These are phyloP conservation scores for Plantago ovata DNA, from an alignment of 257 asterid species.

Conservation along the genomic window DNA sequence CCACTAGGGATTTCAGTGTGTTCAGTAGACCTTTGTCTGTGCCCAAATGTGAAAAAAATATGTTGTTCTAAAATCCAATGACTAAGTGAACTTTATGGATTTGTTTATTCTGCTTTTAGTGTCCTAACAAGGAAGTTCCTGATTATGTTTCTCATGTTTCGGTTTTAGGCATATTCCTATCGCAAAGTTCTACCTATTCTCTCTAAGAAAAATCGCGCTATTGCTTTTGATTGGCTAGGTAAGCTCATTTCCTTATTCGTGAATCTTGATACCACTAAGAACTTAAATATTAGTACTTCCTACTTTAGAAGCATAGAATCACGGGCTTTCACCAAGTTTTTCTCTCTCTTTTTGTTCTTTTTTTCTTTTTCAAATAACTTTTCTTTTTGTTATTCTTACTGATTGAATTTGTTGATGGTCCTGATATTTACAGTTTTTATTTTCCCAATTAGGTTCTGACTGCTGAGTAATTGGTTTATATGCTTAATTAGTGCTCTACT, in stretches of 20 bases:
- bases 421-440: neutral
- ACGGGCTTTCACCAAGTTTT: no score
- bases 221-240: constrained; percentile 96
- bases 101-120: neutral
- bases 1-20: no score
- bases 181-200: constrained; percentile 84
- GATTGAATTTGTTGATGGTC: neutral
- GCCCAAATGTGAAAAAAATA: no score
- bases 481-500: constrained; percentile 11
- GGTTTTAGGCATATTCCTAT: constrained; percentile 78
- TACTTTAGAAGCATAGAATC: no score
- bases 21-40: no score
- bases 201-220: constrained; percentile 63
- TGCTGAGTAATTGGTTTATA: constrained; percentile 1
- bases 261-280: constrained; percentile 6
- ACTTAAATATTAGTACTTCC: neutral
- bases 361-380: neutral
- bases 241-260: constrained; percentile 18
- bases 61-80: neutral
- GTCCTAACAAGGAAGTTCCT: neutral
- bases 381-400: neutral
- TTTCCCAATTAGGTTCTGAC: neutral
- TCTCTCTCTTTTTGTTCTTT: neutral
- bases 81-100: neutral
- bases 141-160: constrained; percentile 15